A percentile compares a stretch with the other conserved stretches of the same genome.
These are phyloP conservation scores for Lonicera japonica DNA, from an alignment of 129 eudicot genomes.

Conservation along the genomic window DNA sequence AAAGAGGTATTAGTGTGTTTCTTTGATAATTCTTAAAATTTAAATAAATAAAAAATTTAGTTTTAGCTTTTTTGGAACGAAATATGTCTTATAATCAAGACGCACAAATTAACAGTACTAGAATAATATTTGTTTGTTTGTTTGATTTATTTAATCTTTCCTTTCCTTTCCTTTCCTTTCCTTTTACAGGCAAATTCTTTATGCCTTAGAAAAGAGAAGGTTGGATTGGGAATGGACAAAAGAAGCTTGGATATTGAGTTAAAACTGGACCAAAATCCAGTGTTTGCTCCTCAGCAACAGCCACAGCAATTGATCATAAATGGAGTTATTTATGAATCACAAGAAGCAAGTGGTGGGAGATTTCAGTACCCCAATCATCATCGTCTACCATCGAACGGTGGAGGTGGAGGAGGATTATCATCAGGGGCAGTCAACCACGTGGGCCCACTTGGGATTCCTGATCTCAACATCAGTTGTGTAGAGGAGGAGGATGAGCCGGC, in stretches of 20 bases:
- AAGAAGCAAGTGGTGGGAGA: background rate
- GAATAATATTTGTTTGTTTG: no score
- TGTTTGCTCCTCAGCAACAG: conserved; percentile 20
- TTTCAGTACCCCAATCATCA: background rate
- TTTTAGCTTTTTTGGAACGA: no score
- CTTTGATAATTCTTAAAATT: background rate
- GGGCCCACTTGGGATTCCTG: conserved; percentile 29
- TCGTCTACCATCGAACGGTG: conserved; percentile 10
- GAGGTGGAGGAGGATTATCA: no score
- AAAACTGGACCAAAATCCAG: conserved; percentile 21
- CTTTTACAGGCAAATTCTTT: conserved; percentile 15
- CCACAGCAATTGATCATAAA: background rate
- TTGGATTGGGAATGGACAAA: conserved; percentile 11
- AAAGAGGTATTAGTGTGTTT: conserved; percentile 32
- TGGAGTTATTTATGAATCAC: conserved; percentile 3
- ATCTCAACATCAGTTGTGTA: conserved; percentile 20
- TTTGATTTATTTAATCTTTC: no score
- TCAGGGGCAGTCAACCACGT: conserved; percentile 19
- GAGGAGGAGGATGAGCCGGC: conserved; percentile 20
- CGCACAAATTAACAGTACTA: no score
- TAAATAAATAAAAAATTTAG: no score
- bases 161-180: background rate
- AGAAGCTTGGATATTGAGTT: conserved; percentile 9
- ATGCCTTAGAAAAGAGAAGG: conserved; percentile 9
- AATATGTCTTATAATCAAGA: no score